A percentile compares a stretch with the other conserved stretches of the same genome.
These are phyloP conservation scores for Colletotrichum navitas DNA, from an alignment of 2,329 filamentous ascomycete species.

Conservation along the genomic window DNA sequence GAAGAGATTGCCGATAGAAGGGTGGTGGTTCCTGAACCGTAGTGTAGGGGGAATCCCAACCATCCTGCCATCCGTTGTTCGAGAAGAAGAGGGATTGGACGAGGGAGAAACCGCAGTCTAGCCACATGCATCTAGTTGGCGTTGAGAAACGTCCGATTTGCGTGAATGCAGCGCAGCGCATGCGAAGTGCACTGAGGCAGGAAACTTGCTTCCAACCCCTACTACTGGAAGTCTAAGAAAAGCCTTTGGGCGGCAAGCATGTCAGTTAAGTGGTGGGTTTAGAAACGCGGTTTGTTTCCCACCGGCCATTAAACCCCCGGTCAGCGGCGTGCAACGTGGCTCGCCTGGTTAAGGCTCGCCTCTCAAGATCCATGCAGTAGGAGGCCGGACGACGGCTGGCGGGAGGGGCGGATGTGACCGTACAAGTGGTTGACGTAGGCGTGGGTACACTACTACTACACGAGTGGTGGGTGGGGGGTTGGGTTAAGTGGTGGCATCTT, in stretches of 20 bases:
- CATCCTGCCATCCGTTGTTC: constrained; percentile 31
- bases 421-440: neutral
- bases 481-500: constrained; percentile 25
- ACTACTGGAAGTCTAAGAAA: neutral
- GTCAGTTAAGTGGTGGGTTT: constrained; percentile 16
- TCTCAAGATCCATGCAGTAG: constrained; percentile 41
- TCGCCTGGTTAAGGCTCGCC: constrained; percentile 42
- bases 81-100: constrained; percentile 23
- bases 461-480: constrained; percentile 19
- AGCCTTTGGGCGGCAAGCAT: constrained; percentile 5
- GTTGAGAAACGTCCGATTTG: constrained; percentile 14
- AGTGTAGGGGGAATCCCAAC: constrained; percentile 29
- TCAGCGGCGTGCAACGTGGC: constrained; percentile 44
- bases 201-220: constrained; percentile 5
- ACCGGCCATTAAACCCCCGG: constrained; percentile 37
- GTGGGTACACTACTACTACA: neutral
- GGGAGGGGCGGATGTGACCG: constrained; percentile 40
- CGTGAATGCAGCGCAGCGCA: neutral
- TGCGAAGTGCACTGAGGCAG: neutral
- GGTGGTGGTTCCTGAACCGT: constrained; percentile 38
- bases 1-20: constrained; percentile 38
- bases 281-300: constrained; percentile 34
- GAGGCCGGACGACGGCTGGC: constrained; percentile 40
- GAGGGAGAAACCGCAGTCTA: constrained; percentile 30
- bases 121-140: constrained; percentile 11